Percentiles rank a stretch among this genome's conserved stretches.
These are phyloP conservation scores for Scalesia atractyloides DNA, from an alignment of 129 eudicot species.

Conservation along the genomic window DNA sequence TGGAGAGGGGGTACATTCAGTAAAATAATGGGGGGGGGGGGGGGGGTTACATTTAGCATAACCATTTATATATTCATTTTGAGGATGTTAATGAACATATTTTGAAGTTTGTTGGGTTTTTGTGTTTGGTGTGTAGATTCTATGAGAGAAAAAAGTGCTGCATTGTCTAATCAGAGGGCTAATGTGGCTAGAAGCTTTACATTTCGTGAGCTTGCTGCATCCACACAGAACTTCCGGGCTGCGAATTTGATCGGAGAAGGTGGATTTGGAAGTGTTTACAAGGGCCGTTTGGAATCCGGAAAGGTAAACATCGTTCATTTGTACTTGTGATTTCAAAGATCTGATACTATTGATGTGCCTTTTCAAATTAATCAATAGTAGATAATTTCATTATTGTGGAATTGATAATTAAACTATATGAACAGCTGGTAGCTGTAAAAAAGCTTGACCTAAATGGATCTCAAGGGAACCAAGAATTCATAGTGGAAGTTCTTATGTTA, in stretches of 20 bases:
- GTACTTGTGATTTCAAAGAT: neutral
- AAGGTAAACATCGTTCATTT: constrained; percentile 41
- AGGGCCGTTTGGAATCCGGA: constrained; percentile 76
- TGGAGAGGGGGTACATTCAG: too few species aligned
- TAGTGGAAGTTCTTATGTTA: constrained; percentile 84
- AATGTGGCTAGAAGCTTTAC: constrained; percentile 74
- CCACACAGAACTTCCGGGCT: constrained; percentile 76
- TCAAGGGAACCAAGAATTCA: constrained; percentile 87
- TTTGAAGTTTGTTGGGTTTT: constrained; percentile 16
- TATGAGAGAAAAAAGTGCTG: constrained; percentile 46
- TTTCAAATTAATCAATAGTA: neutral
- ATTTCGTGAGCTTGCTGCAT: constrained; percentile 77
- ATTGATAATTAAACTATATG: constrained; percentile 20
- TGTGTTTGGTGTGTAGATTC: constrained; percentile 33
- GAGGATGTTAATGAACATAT: neutral
- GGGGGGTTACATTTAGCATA: too few species aligned
- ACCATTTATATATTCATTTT: neutral
- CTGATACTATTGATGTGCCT: neutral
- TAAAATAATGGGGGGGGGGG: too few species aligned
- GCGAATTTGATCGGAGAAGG: constrained; percentile 89
- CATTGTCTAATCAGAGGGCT: constrained; percentile 30
- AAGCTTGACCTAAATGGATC: constrained; percentile 75
- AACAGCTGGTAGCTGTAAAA: constrained; percentile 80
- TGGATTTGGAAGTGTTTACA: constrained; percentile 90
- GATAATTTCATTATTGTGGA: neutral